Evolutionary conservation across 352 stramenopile species (phyloP), one percentile per base, ranked within the genome.

Genomic region (Phytopythium montanum): DNA sequence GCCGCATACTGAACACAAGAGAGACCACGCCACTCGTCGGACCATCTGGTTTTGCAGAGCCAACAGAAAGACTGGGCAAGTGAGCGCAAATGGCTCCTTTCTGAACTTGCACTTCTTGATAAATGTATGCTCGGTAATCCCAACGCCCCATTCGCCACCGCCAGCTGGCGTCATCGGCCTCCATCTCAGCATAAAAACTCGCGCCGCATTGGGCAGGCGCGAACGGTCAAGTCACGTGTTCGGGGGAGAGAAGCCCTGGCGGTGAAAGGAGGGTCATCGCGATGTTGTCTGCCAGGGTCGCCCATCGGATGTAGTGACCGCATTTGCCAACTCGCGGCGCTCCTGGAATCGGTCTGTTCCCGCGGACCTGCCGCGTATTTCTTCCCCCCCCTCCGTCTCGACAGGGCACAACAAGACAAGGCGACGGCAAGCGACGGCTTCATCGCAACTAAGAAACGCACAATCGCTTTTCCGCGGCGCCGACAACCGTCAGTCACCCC

Each of bases 161-260:
- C 48, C 48, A 54, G 28, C 48, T 54, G 48, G 48, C n/a, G 46
- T 53, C 25, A 53, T 49, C 26, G 26, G 4, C 13, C 5, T 4
- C 45, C 45, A 52, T 53, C 46, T 38, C 25, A 33, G 46, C 46
- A 53, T 53, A 53, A 25, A 53, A 33, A 53, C 25, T 16, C 48
- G 48, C 18, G 16, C 6, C 18, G 13, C 39, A 46, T 46, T 46
- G 23, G 39, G 25, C 44, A 29, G 44, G 29, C 44, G 44, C 44
- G 45, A 33, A 52, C 26, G 3, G 45, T 26, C 2, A 38, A 12
- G 44, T 49, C 42, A 49, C 23, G 39, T n/a, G 39, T 10, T 0
- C 19, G 16, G 21, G 44, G 44, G 44, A 51, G 44, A 51, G 44
- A 50, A 50, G 33, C 33, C 33, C n/a, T n/a, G 33, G 33, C 33